A percentile compares a stretch with the other conserved stretches of the same genome.
Evolutionary conservation across 73 alveolate genomes (phyloP).

Genomic region (Symbiodinium pilosum): DNA sequence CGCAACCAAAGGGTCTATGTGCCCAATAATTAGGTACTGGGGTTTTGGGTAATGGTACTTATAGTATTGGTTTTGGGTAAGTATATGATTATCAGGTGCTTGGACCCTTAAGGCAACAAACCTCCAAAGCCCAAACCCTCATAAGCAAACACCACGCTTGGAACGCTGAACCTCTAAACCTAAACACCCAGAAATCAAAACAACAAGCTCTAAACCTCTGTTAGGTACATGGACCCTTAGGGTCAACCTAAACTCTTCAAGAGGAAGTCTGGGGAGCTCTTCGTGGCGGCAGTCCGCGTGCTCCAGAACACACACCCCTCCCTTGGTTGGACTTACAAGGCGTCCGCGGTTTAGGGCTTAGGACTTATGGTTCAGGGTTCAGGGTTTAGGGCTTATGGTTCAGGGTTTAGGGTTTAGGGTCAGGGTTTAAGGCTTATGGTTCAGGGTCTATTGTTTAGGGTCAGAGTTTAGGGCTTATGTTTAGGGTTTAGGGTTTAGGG

Average conservation of each 20-base stretch:
- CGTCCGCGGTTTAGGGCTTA: neutral
- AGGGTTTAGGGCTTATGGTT: neutral
- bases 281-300: slow-evolving; percentile 6
- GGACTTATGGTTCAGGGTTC: neutral
- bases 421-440: neutral
- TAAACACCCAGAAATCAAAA: too few relatives aligned
- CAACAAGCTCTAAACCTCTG: too few relatives aligned
- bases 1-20: too few relatives aligned
- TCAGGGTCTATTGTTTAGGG: neutral
- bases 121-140: too few relatives aligned
- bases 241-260: neutral
- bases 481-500: neutral
- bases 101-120: too few relatives aligned
- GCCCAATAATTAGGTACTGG: too few relatives aligned
- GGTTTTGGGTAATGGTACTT: too few relatives aligned
- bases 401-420: neutral
- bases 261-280: neutral
- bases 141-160: too few relatives aligned
- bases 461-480: neutral
- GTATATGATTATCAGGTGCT: too few relatives aligned
- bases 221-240: neutral
- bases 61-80: too few relatives aligned
- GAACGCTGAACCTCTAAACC: too few relatives aligned
- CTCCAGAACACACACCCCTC: neutral
- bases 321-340: neutral